Evolutionary conservation across 106 monocot genomes (phyloP).

Genomic region (Dioscorea zingiberensis): DNA sequence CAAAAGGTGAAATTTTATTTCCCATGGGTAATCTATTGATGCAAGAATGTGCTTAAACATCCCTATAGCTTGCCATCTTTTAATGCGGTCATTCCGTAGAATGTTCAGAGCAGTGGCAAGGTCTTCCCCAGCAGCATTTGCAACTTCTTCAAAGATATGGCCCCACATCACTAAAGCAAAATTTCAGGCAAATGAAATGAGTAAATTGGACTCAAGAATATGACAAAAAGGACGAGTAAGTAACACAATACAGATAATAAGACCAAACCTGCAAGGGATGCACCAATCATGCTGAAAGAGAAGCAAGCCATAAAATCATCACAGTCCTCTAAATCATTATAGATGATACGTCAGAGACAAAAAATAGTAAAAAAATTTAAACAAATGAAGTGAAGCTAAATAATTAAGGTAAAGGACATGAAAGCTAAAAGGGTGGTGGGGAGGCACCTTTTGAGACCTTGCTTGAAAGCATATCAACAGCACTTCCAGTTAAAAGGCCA

Average conservation of each 20-base stretch:
- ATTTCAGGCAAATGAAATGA: conserved; percentile 1
- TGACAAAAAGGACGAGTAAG: not conserved
- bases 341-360: conserved; percentile 15
- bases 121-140: conserved; percentile 50
- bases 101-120: conserved; percentile 24
- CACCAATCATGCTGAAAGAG: conserved; percentile 53
- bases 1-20: conserved; percentile 56
- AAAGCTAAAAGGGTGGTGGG: not conserved
- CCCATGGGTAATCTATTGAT: conserved; percentile 63
- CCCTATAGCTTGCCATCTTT: conserved; percentile 58
- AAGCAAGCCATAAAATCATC: conserved; percentile 49
- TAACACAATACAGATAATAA: not conserved
- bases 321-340: conserved; percentile 46
- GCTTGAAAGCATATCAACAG: conserved; percentile 24
- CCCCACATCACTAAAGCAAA: conserved; percentile 72
- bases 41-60: conserved; percentile 52
- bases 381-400: conserved; percentile 9
- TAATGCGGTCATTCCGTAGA: conserved; percentile 28
- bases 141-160: conserved; percentile 51
- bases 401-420: not conserved
- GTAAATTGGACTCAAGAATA: not conserved
- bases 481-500: conserved; percentile 69
- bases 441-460: conserved; percentile 35
- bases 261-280: conserved; percentile 69
- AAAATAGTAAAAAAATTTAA: not conserved